Base-by-base conservation (phyloP, 1,284 basidiomycete genomes). In the Xanthoconium separans region DNA sequence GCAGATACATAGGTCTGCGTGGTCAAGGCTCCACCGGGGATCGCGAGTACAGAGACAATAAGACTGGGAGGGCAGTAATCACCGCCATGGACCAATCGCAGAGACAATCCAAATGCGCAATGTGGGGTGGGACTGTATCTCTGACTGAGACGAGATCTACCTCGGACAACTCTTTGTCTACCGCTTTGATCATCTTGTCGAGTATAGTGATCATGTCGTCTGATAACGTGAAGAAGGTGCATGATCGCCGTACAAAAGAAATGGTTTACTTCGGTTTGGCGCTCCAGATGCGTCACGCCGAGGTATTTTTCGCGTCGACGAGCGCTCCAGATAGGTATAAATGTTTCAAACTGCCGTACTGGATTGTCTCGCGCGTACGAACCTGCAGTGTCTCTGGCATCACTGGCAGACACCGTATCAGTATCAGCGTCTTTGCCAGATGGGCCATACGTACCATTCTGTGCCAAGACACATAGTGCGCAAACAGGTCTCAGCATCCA, bases 171-270 rank as follows among this genome's bases (percentile, higher is more conserved):
- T 36, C 8, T 8, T 4, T 7, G 10, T 66, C 68, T 29, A 69
- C 29, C 0, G 58, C 53, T n/a, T 55, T 55, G 50, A 70, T 58
- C 65, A 66, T 53, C 37, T 63, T 69, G 16, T 70, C 64, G 1
- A 70, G 50, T 50, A 57, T 61, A 4, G 46, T 29, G 10, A 54
- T 29, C 31, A 69, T 47, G 34, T 64, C 51, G 27, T 65, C 68
- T 69, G 18, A 30, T 24, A 3, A 22, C 20, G 46, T 7, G 5
- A 10, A 2, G 9, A 31, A 29, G 2, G 6, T 4, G 12, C 29
- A 18, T 5, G 9, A 18, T 10, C 6, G 2, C 22, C 4, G 15
- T 1, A 24, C 4, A 12, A 24, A 43, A 9, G 11, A 22, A 10
- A 18, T 1, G 3, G 12, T 36, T 44, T 9, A 69, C 66, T n/a